Base-by-base conservation (phyloP, 2,329 filamentous ascomycete genomes). In the Fusarium austroafricanum region DNA sequence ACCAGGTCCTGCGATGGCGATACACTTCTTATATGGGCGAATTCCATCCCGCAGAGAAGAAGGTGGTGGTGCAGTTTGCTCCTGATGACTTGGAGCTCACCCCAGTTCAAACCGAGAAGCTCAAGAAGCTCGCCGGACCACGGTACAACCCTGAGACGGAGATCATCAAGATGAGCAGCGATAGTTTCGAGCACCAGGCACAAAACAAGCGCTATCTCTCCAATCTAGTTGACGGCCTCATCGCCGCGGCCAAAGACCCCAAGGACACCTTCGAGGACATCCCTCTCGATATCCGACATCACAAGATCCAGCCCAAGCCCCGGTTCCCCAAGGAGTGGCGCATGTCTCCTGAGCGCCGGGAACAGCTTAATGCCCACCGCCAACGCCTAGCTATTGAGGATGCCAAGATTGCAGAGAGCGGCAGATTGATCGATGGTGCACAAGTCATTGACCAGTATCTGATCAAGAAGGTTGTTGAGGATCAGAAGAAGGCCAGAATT, bases 11-110 rank as follows among this genome's bases (percentile, higher is more conserved):
- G 59, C 91, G 95, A 74, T 99, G 97, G 89, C 91, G 96, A 74
- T 97, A 97, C 83, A 99, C 96, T 17, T 94, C 91, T 37, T 98
- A 98, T 82, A 91, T 99, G 86, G 95, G 95, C 74, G 96, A 98
- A 81, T 84, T 87, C 56, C 96, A 99, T 81, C 95, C 96, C 0
- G 93, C 95, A 4, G 89, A 94, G 80, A 90, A 89, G 77, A 99
- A 99, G 84, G 94, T 99, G 20, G 94, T 98, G 14, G 89, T 98
- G 55, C 92, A 97, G 77, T 97, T 98, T 80, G 88, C 86, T 67
- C 90, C 92, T 17, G 80, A 81, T 56, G 93, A 97, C 80, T 82
- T 97, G 64, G 82, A 85, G 63, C 85, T 97, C 55, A 89, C 86
- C 23, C 81, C 87, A 17, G 79, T 84, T 37, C 92, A 97, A 80